phyloP scores from a whole-genome alignment of 441 rosid genomes.

The Omphalea diandra region DNA sequence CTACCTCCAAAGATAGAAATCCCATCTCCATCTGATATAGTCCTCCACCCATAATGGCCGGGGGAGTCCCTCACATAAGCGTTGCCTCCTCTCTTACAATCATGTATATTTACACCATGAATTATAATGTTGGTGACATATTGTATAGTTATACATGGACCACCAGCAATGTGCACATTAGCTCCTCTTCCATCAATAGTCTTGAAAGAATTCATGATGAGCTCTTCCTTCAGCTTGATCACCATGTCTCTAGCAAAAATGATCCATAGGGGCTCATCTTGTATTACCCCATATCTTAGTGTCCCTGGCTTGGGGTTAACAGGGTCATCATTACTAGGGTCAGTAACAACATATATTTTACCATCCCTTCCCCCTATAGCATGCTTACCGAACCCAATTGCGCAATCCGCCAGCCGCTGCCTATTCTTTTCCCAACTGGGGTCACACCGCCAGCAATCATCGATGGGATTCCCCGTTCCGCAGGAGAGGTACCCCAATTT shows the following conservation, averaged over 20 bases:
- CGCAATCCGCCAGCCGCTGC: conserved; percentile 71
- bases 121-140: conserved; percentile 86
- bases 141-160: conserved; percentile 89
- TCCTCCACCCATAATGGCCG: conserved; percentile 67
- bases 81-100: conserved; percentile 86
- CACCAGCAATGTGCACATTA: conserved; percentile 84
- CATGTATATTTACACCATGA: conserved; percentile 82
- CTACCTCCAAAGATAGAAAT: conserved; percentile 85
- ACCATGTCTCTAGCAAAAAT: conserved; percentile 77
- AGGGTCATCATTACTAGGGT: conserved; percentile 54
- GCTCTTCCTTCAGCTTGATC: conserved; percentile 71
- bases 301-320: conserved; percentile 84
- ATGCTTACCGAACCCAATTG: conserved; percentile 84
- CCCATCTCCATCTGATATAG: conserved; percentile 86
- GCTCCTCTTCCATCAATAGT: conserved; percentile 89
- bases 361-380: conserved; percentile 89
- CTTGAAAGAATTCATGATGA: conserved; percentile 86
- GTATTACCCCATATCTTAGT: conserved; percentile 70
- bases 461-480: conserved; percentile 83
- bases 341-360: conserved; percentile 66
- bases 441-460: conserved; percentile 94
- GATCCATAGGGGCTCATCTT: conserved; percentile 83
- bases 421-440: conserved; percentile 77
- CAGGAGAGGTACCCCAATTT: conserved; percentile 67
- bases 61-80: conserved; percentile 75